These are phyloP conservation scores for Agaricus blazei DNA, from an alignment of 768 basidiomycete species.

Conservation along the genomic window DNA sequence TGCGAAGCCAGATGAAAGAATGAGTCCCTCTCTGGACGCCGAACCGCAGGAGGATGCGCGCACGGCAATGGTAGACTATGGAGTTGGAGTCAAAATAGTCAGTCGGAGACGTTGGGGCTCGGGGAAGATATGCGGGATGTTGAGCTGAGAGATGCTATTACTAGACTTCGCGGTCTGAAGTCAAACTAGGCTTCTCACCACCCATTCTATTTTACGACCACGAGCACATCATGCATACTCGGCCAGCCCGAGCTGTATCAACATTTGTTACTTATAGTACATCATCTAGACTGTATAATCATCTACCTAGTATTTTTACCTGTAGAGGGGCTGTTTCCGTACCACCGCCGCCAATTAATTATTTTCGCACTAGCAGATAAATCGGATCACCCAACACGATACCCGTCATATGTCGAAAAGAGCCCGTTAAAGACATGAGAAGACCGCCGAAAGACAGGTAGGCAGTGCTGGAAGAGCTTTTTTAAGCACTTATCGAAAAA, in stretches of 20 bases:
- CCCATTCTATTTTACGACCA: not conserved
- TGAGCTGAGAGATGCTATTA: constrained; percentile 37
- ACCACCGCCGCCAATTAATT: constrained; percentile 13
- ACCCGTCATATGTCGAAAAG: constrained; percentile 85
- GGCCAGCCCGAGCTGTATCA: constrained; percentile 8
- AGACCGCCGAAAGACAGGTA: constrained; percentile 97
- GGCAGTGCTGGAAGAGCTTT: constrained; percentile 58
- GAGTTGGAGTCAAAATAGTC: constrained; percentile 35
- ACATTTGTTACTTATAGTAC: constrained; percentile 1
- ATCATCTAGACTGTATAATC: constrained; percentile 2
- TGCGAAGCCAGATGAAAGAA: not conserved
- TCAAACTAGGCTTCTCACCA: constrained; percentile 20
- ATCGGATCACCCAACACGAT: constrained; percentile 93
- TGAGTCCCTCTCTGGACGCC: not conserved
- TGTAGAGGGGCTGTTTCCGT: not conserved
- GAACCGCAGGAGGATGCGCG: not conserved
- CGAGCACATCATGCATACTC: not conserved
- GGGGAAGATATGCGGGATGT: constrained; percentile 25
- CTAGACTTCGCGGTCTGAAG: constrained; percentile 35
- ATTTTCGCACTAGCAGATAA: constrained; percentile 83
- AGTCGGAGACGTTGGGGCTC: constrained; percentile 37
- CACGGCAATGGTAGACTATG: not conserved
- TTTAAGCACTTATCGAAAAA: constrained; percentile 11
- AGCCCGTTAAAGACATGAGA: constrained; percentile 89
- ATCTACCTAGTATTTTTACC: not conserved